Conservation (phyloP, 345 rosid genomes). For the Citrus maxima region DNA sequence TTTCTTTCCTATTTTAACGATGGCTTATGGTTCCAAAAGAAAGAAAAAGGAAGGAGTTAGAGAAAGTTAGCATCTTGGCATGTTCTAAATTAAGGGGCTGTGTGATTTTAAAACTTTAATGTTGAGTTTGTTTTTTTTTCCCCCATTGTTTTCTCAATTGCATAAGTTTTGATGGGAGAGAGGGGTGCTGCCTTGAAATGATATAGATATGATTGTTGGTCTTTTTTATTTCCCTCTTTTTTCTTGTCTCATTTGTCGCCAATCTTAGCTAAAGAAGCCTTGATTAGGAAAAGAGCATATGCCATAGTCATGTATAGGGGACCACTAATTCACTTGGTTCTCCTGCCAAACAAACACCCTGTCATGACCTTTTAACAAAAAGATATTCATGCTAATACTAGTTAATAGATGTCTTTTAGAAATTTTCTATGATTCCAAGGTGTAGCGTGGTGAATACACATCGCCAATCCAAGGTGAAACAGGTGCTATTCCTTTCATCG, state of each 20-base stretch:
- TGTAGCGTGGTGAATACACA: background rate
- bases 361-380: conserved; percentile 11
- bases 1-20: conserved; percentile 3
- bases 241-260: conserved; percentile 28
- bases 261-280: conserved; percentile 26
- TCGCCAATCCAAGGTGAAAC: conserved; percentile 5
- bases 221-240: conserved; percentile 5
- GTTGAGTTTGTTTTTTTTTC: conserved; percentile 17
- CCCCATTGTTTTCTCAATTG: conserved; percentile 17
- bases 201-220: conserved; percentile 13
- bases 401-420: conserved; percentile 4
- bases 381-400: conserved; percentile 2
- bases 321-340: conserved; percentile 34
- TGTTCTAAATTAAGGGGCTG: conserved; percentile 39
- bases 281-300: conserved; percentile 28
- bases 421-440: conserved; percentile 6
- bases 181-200: conserved; percentile 28
- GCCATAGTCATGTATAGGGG: conserved; percentile 31
- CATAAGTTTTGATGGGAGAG: conserved; percentile 27
- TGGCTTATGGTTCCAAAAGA: conserved; percentile 24
- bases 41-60: conserved; percentile 14
- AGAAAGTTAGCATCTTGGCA: conserved; percentile 41
- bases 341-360: conserved; percentile 18
- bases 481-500: background rate
- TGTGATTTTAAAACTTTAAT: conserved; percentile 24